Conservation (phyloP, 306 rosid genomes). For the Begonia fuchsioides region DNA sequence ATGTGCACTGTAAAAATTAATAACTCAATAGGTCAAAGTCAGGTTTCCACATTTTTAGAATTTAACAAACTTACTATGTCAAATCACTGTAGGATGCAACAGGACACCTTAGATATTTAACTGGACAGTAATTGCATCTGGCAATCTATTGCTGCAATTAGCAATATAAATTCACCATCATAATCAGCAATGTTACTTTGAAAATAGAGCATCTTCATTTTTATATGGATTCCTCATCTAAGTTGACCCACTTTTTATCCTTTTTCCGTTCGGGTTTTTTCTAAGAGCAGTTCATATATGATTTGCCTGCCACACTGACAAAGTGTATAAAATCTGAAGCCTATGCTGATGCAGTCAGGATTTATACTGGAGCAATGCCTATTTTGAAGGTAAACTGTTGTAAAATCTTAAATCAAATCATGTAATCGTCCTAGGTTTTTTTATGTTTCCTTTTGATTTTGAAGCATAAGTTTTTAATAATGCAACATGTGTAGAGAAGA, state of each 20-base stretch:
- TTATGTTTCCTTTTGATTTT: no score
- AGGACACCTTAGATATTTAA: neutral
- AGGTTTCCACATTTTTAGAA: no score
- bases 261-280: conserved; percentile 14
- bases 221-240: conserved; percentile 3
- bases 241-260: conserved; percentile 9
- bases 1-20: neutral
- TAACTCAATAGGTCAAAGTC: neutral
- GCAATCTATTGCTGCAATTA: neutral
- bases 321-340: conserved; percentile 83
- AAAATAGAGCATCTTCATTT: neutral
- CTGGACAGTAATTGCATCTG: neutral
- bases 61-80: no score
- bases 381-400: conserved; percentile 55
- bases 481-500: neutral
- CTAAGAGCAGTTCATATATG: conserved; percentile 77
- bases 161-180: neutral
- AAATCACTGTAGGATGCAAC: neutral
- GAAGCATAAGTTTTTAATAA: neutral
- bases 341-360: conserved; percentile 83
- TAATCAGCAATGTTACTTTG: neutral
- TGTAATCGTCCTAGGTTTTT: no score
- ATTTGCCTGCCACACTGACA: conserved; percentile 78
- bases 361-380: conserved; percentile 84
- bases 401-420: no score